A percentile compares a stretch with the other conserved stretches of the same genome.
These are phyloP conservation scores for Colletotrichum spaethianum DNA, from an alignment of 2,329 filamentous ascomycete species.

Conservation along the genomic window DNA sequence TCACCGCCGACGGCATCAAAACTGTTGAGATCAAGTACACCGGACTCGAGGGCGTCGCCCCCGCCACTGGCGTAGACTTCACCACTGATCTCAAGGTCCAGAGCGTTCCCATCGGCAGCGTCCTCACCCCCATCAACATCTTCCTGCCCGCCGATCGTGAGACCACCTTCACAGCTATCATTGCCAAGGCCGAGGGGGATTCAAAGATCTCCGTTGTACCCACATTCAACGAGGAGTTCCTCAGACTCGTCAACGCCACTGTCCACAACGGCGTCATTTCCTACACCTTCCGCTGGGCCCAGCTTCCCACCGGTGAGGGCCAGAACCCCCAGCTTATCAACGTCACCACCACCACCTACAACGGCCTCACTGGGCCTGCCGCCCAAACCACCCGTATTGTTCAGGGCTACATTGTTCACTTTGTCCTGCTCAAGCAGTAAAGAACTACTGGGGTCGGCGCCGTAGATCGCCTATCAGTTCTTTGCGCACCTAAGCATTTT, in stretches of 20 bases:
- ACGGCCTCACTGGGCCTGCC: background rate
- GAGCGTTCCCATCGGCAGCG: background rate
- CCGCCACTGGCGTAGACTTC: background rate
- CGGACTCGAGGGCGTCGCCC: background rate
- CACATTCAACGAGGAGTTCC: background rate
- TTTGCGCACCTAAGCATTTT: no score
- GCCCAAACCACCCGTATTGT: background rate
- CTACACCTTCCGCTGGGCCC: slow-evolving; percentile 10
- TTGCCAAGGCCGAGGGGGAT: background rate
- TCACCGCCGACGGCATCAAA: background rate
- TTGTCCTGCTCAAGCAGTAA: no score
- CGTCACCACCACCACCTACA: background rate
- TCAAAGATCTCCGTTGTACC: background rate
- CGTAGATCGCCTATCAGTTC: no score
- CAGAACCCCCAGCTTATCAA: slow-evolving; percentile 20
- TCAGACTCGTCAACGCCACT: background rate
- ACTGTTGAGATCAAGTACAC: slow-evolving; percentile 20
- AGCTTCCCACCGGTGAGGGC: background rate
- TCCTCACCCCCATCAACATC: background rate
- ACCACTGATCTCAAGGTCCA: background rate
- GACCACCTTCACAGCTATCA: background rate
- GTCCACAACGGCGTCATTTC: background rate
- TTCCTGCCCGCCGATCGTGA: background rate
- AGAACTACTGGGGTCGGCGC: no score
- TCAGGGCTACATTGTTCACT: background rate